Evolutionary conservation across 169 alveolate species (phyloP), one percentile per base, ranked within the genome.

Genomic region (Plasmodium yoelii): DNA sequence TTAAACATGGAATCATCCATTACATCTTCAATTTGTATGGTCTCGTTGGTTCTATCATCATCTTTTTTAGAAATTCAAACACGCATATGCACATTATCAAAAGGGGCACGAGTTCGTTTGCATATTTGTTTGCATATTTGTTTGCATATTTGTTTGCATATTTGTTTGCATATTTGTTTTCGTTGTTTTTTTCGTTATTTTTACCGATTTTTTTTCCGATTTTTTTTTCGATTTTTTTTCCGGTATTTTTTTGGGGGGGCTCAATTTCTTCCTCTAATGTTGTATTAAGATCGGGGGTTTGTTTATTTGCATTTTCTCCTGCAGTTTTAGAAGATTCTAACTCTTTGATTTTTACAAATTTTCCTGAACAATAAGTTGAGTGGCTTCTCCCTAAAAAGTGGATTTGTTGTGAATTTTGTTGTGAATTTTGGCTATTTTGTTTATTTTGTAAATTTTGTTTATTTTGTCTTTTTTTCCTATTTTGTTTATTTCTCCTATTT

Each of bases 281-380:
- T 57, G 57, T 28, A n/a, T 19, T 12, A 19, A 19, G 12, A 34
- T 15, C 71, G 19, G 24, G 87, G 9, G 26, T 5, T 3, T n/a
- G 9, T 2, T 87, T 53, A 6, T 34, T 15, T 60, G 59, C 92
- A 34, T 8, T 80, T 26, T 34, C 51, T 67, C 51, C 87, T 13
- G 18, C 71, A 68, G 59, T 70, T 61, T 68, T 56, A n/a, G 24
- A 46, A 26, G 47, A 7, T 47, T 87, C 84, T 22, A 94, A 95
- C 42, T 94, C 94, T 18, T 92, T 77, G 34, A 95, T 88, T 87
- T 95, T 95, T 1, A 80, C 90, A 88, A 93, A 96, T 6, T 60
- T 71, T n/a, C 98, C 97, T 24, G 97, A 94, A 73, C 97, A 96
- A 61, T 67, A 73, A 18, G 92, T 70, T 61, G 95, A 65, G 73